Percentiles rank a stretch among this genome's conserved stretches.
phyloP scores from a whole-genome alignment of 805 yeast species.

The Candida easanensis region DNA sequence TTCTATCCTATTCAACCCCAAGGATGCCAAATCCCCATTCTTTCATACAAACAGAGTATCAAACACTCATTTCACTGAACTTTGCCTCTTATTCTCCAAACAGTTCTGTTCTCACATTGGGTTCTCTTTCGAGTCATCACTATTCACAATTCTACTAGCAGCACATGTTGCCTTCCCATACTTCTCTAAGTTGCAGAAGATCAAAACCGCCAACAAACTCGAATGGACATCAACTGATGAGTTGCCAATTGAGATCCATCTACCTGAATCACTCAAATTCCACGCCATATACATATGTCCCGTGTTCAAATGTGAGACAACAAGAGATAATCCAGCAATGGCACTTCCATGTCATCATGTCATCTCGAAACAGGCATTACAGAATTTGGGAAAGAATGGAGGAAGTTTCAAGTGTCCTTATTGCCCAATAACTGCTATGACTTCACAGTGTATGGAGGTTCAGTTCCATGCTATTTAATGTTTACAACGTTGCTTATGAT shows the following conservation, averaged over 20 bases:
- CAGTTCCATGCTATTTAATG: conserved; percentile 31
- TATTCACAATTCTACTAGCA: conserved; percentile 47
- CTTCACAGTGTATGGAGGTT: conserved; percentile 42
- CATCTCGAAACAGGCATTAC: conserved; percentile 51
- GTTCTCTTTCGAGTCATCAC: conserved; percentile 50
- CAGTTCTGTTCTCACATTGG: conserved; percentile 50
- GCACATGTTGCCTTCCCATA: conserved; percentile 54
- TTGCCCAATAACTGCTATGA: conserved; percentile 52
- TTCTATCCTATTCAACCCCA: conserved; percentile 27
- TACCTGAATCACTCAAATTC: conserved; percentile 51
- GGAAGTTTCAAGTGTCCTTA: conserved; percentile 68
- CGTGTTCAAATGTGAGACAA: conserved; percentile 63
- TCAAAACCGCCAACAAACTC: conserved; percentile 37
- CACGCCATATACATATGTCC: conserved; percentile 74
- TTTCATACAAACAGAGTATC: conserved; percentile 20
- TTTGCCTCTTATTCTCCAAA: conserved; percentile 37
- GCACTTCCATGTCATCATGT: conserved; percentile 64
- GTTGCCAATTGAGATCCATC: conserved; percentile 56
- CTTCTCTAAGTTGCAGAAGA: conserved; percentile 46
- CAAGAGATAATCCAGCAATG: conserved; percentile 54
- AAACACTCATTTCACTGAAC: conserved; percentile 29
- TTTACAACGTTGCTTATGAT: not conserved
- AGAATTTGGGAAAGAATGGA: conserved; percentile 40
- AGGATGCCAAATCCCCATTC: conserved; percentile 25
- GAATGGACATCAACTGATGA: conserved; percentile 60